Evolutionary conservation across 1,139 yeast species (phyloP).

Genomic region (Saccharomycopsis crataegensis): DNA sequence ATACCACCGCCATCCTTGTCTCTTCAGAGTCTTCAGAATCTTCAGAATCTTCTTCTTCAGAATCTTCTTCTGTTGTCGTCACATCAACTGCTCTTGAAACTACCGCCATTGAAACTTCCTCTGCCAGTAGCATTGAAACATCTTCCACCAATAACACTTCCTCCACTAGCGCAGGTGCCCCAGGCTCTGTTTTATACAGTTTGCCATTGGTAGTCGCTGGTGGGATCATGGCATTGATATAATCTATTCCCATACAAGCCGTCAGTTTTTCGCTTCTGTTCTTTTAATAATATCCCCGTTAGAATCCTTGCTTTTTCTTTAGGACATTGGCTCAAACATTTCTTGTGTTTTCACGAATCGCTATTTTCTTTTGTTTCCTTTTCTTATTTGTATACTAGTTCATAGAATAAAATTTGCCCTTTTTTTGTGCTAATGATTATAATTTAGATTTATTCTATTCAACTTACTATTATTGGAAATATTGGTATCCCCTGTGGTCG

Average conservation of each 20-base stretch:
- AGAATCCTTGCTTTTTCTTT: no score
- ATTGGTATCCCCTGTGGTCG: no score
- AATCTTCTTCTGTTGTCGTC: background rate
- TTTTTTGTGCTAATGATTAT: no score
- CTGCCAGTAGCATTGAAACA: background rate
- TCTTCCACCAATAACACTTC: background rate
- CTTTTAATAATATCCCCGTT: no score
- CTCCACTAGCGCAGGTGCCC: background rate
- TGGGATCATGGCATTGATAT: conserved; percentile 4
- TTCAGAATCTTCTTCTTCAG: background rate
- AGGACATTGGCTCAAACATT: no score
- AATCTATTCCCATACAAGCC: background rate
- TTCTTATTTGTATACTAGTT: no score
- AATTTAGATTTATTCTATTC: no score
- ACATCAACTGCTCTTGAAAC: background rate
- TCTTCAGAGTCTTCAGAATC: background rate
- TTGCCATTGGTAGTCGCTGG: conserved; percentile 6
- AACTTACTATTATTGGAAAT: no score
- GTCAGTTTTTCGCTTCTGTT: no score
- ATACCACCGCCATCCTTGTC: background rate
- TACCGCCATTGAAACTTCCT: background rate
- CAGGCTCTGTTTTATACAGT: background rate
- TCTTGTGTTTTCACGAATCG: no score
- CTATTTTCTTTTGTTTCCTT: no score
- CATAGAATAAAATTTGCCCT: no score